Conservation (phyloP, 2,329 filamentous ascomycete species). For the Fusarium sp. region DNA sequence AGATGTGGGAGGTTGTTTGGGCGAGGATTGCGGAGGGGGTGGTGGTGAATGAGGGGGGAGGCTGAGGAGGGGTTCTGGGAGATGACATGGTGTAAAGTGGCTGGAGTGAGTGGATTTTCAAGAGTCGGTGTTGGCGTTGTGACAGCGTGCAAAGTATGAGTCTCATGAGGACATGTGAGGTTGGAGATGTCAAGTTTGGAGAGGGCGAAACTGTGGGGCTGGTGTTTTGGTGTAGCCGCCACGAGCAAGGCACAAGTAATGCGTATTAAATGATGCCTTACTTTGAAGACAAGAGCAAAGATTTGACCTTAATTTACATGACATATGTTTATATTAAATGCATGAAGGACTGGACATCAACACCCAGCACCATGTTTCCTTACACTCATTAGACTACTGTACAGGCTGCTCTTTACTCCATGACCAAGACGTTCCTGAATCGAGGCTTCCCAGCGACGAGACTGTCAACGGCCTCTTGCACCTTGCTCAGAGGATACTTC, state of each 20-base stretch:
- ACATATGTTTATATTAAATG: too few species aligned
- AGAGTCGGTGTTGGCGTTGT: not conserved
- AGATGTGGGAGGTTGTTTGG: constrained; percentile 21
- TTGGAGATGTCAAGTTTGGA: constrained; percentile 8
- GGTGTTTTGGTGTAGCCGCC: not conserved
- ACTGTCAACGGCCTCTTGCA: constrained; percentile 57
- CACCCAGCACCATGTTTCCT: not conserved
- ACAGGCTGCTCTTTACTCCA: not conserved
- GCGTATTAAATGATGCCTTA: too few species aligned
- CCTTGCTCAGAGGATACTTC: constrained; percentile 68
- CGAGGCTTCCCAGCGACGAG: constrained; percentile 56
- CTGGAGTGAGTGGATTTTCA: fast-evolving
- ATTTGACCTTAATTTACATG: too few species aligned
- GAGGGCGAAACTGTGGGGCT: constrained; percentile 20
- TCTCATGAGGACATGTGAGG: constrained; percentile 6
- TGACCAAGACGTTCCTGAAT: constrained; percentile 58
- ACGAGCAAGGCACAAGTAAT: too few species aligned
- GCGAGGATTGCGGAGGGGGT: constrained; percentile 7
- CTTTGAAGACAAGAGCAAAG: too few species aligned
- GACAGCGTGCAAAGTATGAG: not conserved
- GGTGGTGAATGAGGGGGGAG: constrained; percentile 35
- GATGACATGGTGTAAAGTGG: constrained; percentile 16
- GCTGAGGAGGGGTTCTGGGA: constrained; percentile 33
- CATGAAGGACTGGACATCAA: too few species aligned
- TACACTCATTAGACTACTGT: not conserved